Evolutionary conservation across 2,329 filamentous ascomycete genomes (phyloP).

Genomic region (Xylariaceae sp.): DNA sequence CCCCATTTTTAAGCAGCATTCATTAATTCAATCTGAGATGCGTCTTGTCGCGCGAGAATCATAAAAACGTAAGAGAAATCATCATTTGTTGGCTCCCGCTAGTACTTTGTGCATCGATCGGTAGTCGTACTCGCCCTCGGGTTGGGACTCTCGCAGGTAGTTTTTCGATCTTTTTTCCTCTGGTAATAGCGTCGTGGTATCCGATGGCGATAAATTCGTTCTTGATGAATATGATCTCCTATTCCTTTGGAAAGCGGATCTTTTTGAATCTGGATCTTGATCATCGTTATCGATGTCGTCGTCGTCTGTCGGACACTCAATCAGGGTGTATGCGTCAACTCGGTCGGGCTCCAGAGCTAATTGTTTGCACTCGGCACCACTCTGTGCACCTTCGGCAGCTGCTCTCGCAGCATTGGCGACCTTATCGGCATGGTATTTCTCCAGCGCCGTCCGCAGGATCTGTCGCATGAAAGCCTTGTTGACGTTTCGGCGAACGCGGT

Average conservation of each 20-base stretch:
- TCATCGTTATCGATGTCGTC: constrained; percentile 6
- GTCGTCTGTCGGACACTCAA: constrained; percentile 18
- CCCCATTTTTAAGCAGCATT: constrained; percentile 24
- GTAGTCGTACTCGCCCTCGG: constrained; percentile 25
- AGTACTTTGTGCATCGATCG: constrained; percentile 32
- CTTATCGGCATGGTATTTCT: constrained; percentile 32
- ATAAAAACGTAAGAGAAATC: constrained; percentile 5
- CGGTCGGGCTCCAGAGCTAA: constrained; percentile 7
- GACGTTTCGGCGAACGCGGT: constrained; percentile 34
- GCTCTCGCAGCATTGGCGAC: constrained; percentile 8
- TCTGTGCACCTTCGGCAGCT: constrained; percentile 16
- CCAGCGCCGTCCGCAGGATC: constrained; percentile 32
- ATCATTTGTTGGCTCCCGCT: constrained; percentile 26
- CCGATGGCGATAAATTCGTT: neutral
- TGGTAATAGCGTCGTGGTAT: neutral
- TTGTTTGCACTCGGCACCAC: constrained; percentile 15
- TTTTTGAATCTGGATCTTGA: constrained; percentile 1
- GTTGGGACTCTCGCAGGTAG: neutral
- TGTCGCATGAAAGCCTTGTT: constrained; percentile 37
- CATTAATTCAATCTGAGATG: constrained; percentile 14
- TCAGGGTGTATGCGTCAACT: constrained; percentile 17
- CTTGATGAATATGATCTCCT: constrained; percentile 12
- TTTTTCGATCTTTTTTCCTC: constrained; percentile 14
- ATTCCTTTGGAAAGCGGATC: constrained; percentile 3
- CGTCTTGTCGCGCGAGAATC: neutral